Conservation (phyloP, 768 basidiomycete genomes). For the Hygrocybe coccinea region DNA sequence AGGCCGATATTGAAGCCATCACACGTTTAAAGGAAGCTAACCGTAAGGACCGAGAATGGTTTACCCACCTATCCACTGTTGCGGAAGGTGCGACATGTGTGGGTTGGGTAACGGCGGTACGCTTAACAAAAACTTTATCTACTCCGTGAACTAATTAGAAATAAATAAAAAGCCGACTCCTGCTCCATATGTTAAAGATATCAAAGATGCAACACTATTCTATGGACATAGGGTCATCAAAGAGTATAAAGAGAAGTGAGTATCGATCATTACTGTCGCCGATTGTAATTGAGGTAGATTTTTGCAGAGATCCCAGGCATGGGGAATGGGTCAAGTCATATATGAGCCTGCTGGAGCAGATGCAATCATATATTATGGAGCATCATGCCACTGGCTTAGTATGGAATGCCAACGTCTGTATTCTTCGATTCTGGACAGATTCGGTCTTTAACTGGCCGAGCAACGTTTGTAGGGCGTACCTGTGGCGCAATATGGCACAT, state of each 20-base stretch:
- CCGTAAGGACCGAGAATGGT: conserved; percentile 76
- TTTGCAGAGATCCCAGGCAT: conserved; percentile 75
- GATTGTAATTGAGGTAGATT: conserved; percentile 7
- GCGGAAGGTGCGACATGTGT: conserved; percentile 76
- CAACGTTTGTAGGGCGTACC: conserved; percentile 59
- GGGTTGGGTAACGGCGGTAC: conserved; percentile 84
- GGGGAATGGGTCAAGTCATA: conserved; percentile 83
- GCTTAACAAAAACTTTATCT: conserved; percentile 23
- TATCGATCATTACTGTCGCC: neutral
- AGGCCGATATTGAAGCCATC: conserved; percentile 67
- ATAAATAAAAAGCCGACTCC: conserved; percentile 65
- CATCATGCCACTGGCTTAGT: conserved; percentile 79
- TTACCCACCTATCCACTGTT: conserved; percentile 73
- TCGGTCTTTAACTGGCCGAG: conserved; percentile 1
- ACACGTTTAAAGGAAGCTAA: conserved; percentile 79
- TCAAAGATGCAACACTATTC: conserved; percentile 82
- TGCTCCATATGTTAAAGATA: conserved; percentile 69
- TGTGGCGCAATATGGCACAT: conserved; percentile 48
- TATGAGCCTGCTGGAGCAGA: conserved; percentile 64
- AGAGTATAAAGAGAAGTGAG: conserved; percentile 89
- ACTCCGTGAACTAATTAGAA: neutral
- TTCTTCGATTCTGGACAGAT: conserved; percentile 2
- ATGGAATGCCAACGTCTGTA: conserved; percentile 80
- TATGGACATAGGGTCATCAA: conserved; percentile 88
- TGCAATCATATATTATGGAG: conserved; percentile 78